A percentile compares a stretch with the other conserved stretches of the same genome.
These are phyloP conservation scores for Inonotus hispidus DNA, from an alignment of 1,284 basidiomycete species.

Conservation along the genomic window DNA sequence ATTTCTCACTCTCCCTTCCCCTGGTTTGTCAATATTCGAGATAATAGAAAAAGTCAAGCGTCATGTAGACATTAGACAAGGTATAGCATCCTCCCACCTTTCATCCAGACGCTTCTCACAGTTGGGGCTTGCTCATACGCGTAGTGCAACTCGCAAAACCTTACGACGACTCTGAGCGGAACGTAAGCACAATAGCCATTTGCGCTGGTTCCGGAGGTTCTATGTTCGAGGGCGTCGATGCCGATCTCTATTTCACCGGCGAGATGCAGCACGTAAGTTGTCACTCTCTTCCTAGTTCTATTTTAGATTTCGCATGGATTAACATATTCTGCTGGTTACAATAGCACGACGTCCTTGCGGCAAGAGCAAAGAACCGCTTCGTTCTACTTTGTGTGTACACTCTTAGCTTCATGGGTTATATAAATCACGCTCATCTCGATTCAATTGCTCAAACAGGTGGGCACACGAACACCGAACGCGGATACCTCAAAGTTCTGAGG, in stretches of 20 bases:
- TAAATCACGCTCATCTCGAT: neutral
- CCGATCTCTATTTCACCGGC: conserved; percentile 86
- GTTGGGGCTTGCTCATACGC: neutral
- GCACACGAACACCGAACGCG: conserved; percentile 87
- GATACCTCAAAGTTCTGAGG: conserved; percentile 67
- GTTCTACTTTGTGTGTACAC: conserved; percentile 68
- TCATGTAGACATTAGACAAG: conserved; percentile 56
- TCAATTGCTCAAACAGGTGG: conserved; percentile 46
- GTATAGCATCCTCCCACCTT: conserved; percentile 37
- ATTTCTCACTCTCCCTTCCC: conserved; percentile 53
- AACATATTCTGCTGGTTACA: neutral
- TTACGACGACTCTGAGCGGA: conserved; percentile 26
- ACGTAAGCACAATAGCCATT: conserved; percentile 61
- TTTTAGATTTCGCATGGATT: neutral
- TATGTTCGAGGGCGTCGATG: conserved; percentile 61
- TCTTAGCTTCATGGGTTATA: neutral
- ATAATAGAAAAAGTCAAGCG: conserved; percentile 65
- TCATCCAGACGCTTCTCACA: conserved; percentile 1
- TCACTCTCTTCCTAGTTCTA: conserved; percentile 11
- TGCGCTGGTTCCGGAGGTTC: conserved; percentile 84
- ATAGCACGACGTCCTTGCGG: conserved; percentile 80
- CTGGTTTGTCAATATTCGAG: conserved; percentile 47
- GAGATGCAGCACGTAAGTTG: conserved; percentile 80
- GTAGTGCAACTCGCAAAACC: conserved; percentile 75
- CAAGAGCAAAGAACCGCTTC: conserved; percentile 64